phyloP scores from a whole-genome alignment of 306 rosid species.

The Vachellia pachyceras region DNA sequence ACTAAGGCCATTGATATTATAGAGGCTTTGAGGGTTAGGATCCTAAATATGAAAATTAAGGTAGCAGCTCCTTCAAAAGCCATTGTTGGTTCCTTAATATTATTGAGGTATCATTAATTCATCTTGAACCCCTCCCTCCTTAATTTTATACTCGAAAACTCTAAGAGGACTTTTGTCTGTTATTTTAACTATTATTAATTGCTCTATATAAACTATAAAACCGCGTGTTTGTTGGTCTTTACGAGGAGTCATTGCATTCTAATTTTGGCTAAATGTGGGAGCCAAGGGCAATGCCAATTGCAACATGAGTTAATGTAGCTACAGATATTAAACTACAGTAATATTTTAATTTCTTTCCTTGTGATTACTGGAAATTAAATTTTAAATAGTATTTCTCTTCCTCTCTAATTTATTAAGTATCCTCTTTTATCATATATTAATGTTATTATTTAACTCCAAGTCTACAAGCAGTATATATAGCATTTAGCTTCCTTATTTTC shows the following conservation, averaged over 20 bases:
- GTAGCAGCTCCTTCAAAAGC: background rate
- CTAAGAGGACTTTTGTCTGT: background rate
- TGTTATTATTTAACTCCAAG: too few relatives aligned
- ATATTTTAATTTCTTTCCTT: too few relatives aligned
- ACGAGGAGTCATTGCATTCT: background rate
- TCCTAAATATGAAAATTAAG: background rate
- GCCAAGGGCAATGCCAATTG: background rate
- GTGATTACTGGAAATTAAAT: background rate
- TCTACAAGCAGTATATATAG: too few relatives aligned
- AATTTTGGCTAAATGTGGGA: background rate
- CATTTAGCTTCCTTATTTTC: too few relatives aligned
- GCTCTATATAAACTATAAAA: too few relatives aligned
- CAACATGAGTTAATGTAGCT: background rate
- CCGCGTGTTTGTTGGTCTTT: background rate
- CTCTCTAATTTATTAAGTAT: too few relatives aligned
- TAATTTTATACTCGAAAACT: too few relatives aligned
- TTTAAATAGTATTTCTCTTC: too few relatives aligned
- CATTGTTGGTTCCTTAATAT: background rate
- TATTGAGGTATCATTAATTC: background rate
- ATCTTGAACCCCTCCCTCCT: background rate
- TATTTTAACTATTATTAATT: too few relatives aligned
- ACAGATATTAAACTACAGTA: too few relatives aligned
- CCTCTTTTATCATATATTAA: too few relatives aligned
- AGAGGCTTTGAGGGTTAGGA: background rate
- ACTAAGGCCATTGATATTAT: slow-evolving; percentile 33